Percentiles rank a stretch among this genome's conserved stretches.
Evolutionary conservation across 805 yeast genomes (phyloP).

Genomic region (Saccharomycopsis malanga): DNA sequence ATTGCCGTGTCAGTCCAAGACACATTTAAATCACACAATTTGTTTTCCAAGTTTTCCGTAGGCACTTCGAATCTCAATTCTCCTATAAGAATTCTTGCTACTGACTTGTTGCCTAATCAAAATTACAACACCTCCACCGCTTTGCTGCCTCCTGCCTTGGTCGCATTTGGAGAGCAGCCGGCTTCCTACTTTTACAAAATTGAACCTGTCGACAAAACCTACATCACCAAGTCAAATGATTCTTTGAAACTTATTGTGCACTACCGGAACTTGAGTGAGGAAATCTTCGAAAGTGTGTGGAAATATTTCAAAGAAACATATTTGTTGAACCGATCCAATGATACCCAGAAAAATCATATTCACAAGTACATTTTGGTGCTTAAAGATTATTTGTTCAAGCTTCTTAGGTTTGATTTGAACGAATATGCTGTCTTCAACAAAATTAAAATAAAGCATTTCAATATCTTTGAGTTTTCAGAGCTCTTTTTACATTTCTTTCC

Average conservation of each 20-base stretch:
- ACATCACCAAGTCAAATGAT: conserved; percentile 27
- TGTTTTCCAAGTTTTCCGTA: conserved; percentile 63
- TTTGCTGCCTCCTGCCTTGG: conserved; percentile 28
- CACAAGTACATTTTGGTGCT: conserved; percentile 26
- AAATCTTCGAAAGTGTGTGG: conserved; percentile 32
- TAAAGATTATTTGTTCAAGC: conserved; percentile 23
- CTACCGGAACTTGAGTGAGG: conserved; percentile 42
- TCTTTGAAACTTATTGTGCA: conserved; percentile 36
- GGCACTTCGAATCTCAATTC: conserved; percentile 44
- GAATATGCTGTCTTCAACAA: conserved; percentile 27
- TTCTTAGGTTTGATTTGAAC: conserved; percentile 29
- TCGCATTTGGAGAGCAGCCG: conserved; percentile 68
- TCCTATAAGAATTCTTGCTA: conserved; percentile 49
- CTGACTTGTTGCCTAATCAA: conserved; percentile 33
- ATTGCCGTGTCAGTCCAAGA: conserved; percentile 79
- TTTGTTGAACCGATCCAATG: conserved; percentile 13
- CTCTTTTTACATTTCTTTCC: conserved; percentile 18
- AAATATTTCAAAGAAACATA: conserved; percentile 20
- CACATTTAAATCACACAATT: conserved; percentile 47
- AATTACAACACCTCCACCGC: conserved; percentile 31
- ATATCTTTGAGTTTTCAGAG: conserved; percentile 17
- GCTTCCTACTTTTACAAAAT: conserved; percentile 54
- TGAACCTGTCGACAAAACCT: conserved; percentile 25
- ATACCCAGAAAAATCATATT: conserved; percentile 21
- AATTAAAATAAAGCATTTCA: conserved; percentile 24